Base-by-base conservation (phyloP, 31 red algal species). In the Endocladia muricata region DNA sequence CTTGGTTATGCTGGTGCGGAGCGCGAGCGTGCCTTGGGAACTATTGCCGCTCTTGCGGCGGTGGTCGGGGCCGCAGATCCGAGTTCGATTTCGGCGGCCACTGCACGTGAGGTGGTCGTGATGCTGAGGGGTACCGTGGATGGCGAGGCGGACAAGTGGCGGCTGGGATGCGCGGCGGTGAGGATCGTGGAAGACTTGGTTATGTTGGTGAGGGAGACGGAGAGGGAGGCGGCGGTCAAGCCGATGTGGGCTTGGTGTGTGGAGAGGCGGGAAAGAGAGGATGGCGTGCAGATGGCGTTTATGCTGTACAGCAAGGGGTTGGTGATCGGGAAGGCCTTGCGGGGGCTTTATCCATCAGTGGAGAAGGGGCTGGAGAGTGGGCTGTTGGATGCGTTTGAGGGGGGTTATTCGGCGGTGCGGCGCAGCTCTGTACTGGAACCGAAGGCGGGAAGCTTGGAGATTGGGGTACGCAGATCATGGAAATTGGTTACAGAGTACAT, bases 201-300 rank as follows among this genome's bases (percentile, higher is more conserved):
- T 26, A 3, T 5, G 26, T 11, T 21, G 4, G 72, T 59, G 7
- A 47, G 25, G 15, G 4, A 13, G 2, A 28, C 30, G 30, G 72
- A 39, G 0, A 56, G 41, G 25, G 7, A 60, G 17, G 23, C 21
- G 4, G 3, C 60, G 47, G 0, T 60, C 32, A 76, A 57, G 36
- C 51, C 52, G n/a, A 3, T 76, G 47, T 76, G 48, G 72, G 21
- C 17, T 29, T 76, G 72, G 72, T 76, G 72, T 60, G 29, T 40
- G 26, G 7, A 57, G 7, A n/a, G 72, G 49, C 22, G 23, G 47
- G 49, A 59, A 29, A 60, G 8, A 17, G 72, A 60, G 31, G 72
- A 76, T 59, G 72, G 72, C 13, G 33, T 76, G 7, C 51, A 60
- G 72, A 5, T 76, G n/a, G 72, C 72, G 8, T 37, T 76, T 38